Percentiles rank a stretch among this genome's conserved stretches.
phyloP scores from a whole-genome alignment of 768 basidiomycete genomes.

The Aureoboletus auriporus region DNA sequence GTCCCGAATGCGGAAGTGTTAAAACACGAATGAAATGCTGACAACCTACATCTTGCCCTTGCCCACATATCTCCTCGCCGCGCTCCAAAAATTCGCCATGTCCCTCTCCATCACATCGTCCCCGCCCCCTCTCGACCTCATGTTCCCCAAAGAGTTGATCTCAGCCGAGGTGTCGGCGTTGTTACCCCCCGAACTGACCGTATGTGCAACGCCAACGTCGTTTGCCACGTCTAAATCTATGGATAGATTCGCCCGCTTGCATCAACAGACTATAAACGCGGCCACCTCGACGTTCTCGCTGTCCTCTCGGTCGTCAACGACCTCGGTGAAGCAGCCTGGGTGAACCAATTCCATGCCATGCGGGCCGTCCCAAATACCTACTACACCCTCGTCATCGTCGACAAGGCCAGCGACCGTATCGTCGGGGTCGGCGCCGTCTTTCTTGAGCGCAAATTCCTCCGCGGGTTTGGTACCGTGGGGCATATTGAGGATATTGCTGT shows the following conservation, averaged over 20 bases:
- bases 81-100: conserved; percentile 4
- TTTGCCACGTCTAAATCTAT: conserved; percentile 1
- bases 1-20: neutral
- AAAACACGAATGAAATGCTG: neutral
- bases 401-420: conserved; percentile 69
- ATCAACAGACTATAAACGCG: conserved; percentile 74
- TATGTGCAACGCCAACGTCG: neutral
- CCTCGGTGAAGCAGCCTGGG: conserved; percentile 65
- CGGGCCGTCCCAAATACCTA: conserved; percentile 62
- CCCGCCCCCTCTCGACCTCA: conserved; percentile 66
- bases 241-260: conserved; percentile 85
- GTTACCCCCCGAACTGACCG: conserved; percentile 47
- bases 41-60: neutral
- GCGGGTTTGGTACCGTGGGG: conserved; percentile 80
- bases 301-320: conserved; percentile 70
- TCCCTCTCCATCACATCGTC: conserved; percentile 34
- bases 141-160: conserved; percentile 73
- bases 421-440: conserved; percentile 82
- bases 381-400: conserved; percentile 81
- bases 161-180: conserved; percentile 55
- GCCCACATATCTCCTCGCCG: conserved; percentile 1
- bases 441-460: conserved; percentile 92
- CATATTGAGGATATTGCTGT: conserved; percentile 99
- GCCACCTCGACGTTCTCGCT: conserved; percentile 77
- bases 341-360: conserved; percentile 60